Evolutionary conservation across 2,329 filamentous ascomycete genomes (phyloP), one percentile per base, ranked within the genome.

Genomic region (Ilyonectria robusta): DNA sequence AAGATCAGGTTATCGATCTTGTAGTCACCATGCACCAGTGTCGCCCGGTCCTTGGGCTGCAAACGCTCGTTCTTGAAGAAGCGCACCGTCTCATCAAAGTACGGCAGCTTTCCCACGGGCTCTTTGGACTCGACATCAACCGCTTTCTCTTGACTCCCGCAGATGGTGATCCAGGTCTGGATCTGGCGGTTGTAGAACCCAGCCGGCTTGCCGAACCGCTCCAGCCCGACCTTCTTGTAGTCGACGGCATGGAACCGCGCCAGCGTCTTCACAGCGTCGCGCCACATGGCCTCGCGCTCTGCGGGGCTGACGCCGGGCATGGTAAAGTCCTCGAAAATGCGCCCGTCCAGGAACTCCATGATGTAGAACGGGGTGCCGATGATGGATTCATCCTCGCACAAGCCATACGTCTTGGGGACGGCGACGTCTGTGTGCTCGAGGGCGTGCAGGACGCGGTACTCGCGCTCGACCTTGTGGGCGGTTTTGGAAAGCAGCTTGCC

Each of bases 301-400:
- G 85, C 85, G 0, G 92, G 81, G 29, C 86, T 86, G 13, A 94
- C 89, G 13, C 85, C 92, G 2, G 94, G 95, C 78, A 98, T 91
- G 35, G 91, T 85, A 48, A 94, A 92, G 81, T 98, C 94, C 77
- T 95, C 93, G 77, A 98, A 94, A 82, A 98, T 97, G 76, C 96
- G 91, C 21, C 96, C 96, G 77, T 97, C 93, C 68, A 98, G 86
- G 79, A 96, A 98, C 79, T 94, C 91, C 96, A 99, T 98, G 77
- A 98, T 91, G 83, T 99, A 98, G 81, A 98, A 99, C 6, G 94
- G 89, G 8, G 95, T 98, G 62, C 95, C 96, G 70, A 98, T 86
- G 42, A 98, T 86, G 64, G 81, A 83, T 46, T 86, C 84, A 82
- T 98, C 95, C 80, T 97, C 92, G 82, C 96, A 99, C 19, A 98